Conservation (phyloP, 1,284 basidiomycete species). For the Sutorius eximius region DNA sequence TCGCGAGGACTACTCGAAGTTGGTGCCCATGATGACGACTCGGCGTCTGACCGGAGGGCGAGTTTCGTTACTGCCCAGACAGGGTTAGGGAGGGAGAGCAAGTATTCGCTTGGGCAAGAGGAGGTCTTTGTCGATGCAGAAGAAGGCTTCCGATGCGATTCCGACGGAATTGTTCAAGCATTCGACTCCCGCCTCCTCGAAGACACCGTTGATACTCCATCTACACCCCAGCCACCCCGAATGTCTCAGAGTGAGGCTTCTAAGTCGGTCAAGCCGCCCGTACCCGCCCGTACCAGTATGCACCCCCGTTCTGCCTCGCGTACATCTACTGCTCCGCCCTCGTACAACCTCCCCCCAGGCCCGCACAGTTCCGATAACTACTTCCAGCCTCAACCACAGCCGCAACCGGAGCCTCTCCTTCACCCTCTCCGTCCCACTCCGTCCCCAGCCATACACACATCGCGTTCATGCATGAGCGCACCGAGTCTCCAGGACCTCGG, state of each 20-base stretch:
- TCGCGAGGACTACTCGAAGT: constrained; percentile 32
- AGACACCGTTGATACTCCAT: constrained; percentile 8
- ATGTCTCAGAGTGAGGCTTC: not conserved
- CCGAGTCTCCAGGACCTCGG: constrained; percentile 33
- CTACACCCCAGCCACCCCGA: not conserved
- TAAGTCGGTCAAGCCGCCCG: constrained; percentile 21
- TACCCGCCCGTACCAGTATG: constrained; percentile 20
- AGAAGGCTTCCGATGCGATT: constrained; percentile 24
- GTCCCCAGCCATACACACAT: constrained; percentile 7
- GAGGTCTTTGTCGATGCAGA: constrained; percentile 39
- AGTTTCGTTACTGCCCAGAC: constrained; percentile 60
- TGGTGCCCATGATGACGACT: constrained; percentile 42
- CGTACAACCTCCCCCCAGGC: constrained; percentile 23
- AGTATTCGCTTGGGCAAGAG: constrained; percentile 31
- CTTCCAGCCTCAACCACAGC: not conserved
- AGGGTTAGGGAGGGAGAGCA: constrained; percentile 33
- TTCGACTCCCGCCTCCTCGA: constrained; percentile 21
- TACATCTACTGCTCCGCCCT: constrained; percentile 29
- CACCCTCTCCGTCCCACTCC: constrained; percentile 11
- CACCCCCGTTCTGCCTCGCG: constrained; percentile 22
- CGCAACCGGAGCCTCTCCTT: not conserved
- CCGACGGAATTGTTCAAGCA: constrained; percentile 21
- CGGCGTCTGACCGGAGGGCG: constrained; percentile 48
- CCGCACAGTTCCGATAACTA: constrained; percentile 20
- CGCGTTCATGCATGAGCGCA: constrained; percentile 19